Evolutionary conservation across 305 asterid species (phyloP).

Genomic region (Solanum aculeatissimum): DNA sequence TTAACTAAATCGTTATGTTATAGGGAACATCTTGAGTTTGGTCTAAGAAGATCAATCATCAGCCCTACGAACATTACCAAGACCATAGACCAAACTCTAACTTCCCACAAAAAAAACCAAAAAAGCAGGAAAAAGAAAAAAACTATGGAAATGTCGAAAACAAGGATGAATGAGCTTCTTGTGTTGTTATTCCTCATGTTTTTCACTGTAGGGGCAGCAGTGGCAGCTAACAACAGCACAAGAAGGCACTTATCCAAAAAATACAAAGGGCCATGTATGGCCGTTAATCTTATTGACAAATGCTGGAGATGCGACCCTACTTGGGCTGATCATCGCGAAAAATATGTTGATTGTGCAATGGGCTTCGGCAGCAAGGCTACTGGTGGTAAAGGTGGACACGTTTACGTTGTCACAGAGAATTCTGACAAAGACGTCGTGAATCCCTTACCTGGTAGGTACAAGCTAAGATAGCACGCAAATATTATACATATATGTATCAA

Average conservation of each 20-base stretch:
- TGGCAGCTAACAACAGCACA: background rate
- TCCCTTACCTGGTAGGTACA: conserved; percentile 4
- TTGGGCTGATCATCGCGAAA: conserved; percentile 14
- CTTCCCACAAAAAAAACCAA: background rate
- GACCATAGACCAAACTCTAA: background rate
- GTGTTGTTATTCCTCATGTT: background rate
- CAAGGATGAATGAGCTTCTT: background rate
- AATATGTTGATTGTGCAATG: conserved; percentile 3
- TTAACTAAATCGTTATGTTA: background rate
- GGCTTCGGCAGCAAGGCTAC: conserved; percentile 11
- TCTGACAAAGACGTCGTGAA: conserved; percentile 4
- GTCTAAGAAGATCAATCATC: background rate
- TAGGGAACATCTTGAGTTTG: background rate
- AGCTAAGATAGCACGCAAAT: background rate
- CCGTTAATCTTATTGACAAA: conserved; percentile 12
- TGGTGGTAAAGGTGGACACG: conserved; percentile 16
- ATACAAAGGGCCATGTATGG: conserved; percentile 8
- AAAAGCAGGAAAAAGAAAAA: background rate
- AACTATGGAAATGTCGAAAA: background rate
- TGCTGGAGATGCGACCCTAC: conserved; percentile 15
- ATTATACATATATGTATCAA: background rate
- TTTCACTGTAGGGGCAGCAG: background rate
- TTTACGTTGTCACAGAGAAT: conserved; percentile 5
- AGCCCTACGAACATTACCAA: background rate
- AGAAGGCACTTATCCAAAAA: conserved; percentile 8